Percentiles rank a stretch among this genome's conserved stretches.
Conservation (phyloP, 441 rosid species). For the Omphalea diandra region DNA sequence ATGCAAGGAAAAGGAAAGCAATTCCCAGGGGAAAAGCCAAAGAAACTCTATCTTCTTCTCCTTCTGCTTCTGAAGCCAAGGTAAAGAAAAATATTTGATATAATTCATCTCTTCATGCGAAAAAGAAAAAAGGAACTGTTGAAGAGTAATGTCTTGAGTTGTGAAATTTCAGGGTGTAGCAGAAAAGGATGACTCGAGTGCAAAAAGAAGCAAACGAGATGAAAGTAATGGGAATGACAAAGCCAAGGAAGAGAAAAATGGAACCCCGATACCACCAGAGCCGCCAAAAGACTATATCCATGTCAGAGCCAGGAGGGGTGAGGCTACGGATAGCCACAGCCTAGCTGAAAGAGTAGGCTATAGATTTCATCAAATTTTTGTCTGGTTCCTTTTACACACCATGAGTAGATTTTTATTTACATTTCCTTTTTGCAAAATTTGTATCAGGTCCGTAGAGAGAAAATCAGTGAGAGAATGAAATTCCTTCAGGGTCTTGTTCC, state of each 20-base stretch:
- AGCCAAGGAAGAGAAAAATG: conserved; percentile 28
- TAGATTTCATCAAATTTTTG: background rate
- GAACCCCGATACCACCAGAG: conserved; percentile 45
- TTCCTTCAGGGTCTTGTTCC: conserved; percentile 91
- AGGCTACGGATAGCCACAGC: conserved; percentile 94
- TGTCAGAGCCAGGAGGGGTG: conserved; percentile 93
- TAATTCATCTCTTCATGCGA: no score
- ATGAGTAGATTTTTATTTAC: conserved; percentile 19
- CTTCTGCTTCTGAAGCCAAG: conserved; percentile 46
- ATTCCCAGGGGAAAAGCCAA: conserved; percentile 43
- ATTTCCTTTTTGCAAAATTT: conserved; percentile 4
- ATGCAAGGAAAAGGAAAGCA: conserved; percentile 63
- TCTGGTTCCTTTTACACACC: no score
- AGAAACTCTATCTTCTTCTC: conserved; percentile 44
- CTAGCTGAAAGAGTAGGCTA: conserved; percentile 87
- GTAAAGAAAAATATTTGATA: conserved; percentile 36
- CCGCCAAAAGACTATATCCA: conserved; percentile 83
- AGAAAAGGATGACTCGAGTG: conserved; percentile 40
- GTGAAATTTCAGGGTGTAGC: conserved; percentile 40
- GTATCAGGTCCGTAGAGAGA: conserved; percentile 78
- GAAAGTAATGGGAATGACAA: conserved; percentile 37
- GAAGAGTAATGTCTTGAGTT: background rate
- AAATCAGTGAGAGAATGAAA: conserved; percentile 82
- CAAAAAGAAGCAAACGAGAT: conserved; percentile 57
- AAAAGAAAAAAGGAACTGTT: background rate